Evolutionary conservation across 805 yeast genomes (phyloP), one percentile per base, ranked within the genome.

Genomic region (Hanseniaspora singularis): DNA sequence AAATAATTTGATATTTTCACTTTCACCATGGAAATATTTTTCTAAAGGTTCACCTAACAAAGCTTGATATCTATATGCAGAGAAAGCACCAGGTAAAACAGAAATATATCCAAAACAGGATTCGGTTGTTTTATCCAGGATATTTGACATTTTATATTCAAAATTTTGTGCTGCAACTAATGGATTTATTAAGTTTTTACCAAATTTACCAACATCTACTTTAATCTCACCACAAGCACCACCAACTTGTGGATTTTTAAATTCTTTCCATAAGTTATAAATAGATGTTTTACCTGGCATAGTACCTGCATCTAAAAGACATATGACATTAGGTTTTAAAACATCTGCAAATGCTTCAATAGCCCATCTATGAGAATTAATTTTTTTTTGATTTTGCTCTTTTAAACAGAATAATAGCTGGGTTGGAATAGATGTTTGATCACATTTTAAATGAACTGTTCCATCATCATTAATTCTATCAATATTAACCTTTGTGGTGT

Each of bases 221-320:
- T 77, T 80, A 64, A 92, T 89, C 60, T 92, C 97, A 46, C 98
- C 98, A 74, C 98, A 89, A 1, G 96, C 94, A 33, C 98, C 98
- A 2, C 95, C 98, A 18, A 89, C 94, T 46, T 77, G 73, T 1
- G 86, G 81, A 55, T 78, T 72, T 51, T 69, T 70, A 58, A 89
- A 92, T 33, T 88, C 75, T 60, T 78, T 79, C 98, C 98, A 89
- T 49, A 92, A 65, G 54, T 84, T 82, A 61, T 84, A 88, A 43
- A 89, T 75, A 2, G 96, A 80, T 54, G 83, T 85, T 51, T 76
- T 73, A 4, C 83, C 75, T 2, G 97, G 96, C 61, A 80, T 81
- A 1, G 98, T 89, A 56, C 98, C 98, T 19, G 95, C 95, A 64
- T 92, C 97, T 45, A 92, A 67, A 46, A 89, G 67, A 51, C 85